Conservation (phyloP, 2,329 filamentous ascomycete genomes). For the Pseudogymnoascus sp. region DNA sequence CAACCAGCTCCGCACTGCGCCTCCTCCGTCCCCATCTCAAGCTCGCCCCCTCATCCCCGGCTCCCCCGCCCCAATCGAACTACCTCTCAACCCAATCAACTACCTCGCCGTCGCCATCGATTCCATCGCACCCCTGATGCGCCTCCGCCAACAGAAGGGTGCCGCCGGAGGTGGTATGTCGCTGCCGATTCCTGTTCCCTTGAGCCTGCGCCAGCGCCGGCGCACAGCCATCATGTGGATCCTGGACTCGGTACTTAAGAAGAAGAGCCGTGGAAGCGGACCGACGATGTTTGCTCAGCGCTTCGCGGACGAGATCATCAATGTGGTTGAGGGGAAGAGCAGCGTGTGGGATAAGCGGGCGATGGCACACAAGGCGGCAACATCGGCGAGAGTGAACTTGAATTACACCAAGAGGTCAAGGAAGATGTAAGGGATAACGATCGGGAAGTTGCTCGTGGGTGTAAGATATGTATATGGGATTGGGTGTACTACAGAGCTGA, state of each 20-base stretch:
- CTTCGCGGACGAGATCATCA: conserved; percentile 78
- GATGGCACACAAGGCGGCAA: conserved; percentile 72
- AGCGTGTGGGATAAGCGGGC: conserved; percentile 75
- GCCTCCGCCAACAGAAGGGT: conserved; percentile 67
- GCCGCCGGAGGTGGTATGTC: conserved; percentile 79
- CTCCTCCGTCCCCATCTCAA: conserved; percentile 69
- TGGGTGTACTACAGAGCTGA: background rate
- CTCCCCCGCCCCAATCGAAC: conserved; percentile 65
- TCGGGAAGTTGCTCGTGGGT: background rate
- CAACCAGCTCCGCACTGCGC: conserved; percentile 73
- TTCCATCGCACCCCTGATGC: conserved; percentile 82
- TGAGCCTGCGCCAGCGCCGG: conserved; percentile 67
- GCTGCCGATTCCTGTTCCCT: conserved; percentile 73
- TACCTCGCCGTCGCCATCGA: conserved; percentile 90
- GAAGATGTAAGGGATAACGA: background rate
- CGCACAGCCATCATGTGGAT: conserved; percentile 84
- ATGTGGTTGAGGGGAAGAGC: conserved; percentile 81
- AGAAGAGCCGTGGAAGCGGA: conserved; percentile 64
- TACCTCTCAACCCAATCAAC: conserved; percentile 80
- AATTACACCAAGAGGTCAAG: conserved; percentile 28
- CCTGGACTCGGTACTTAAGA: conserved; percentile 72
- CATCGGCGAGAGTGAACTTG: conserved; percentile 69
- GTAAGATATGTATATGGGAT: conserved; percentile 2
- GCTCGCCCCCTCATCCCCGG: conserved; percentile 66
- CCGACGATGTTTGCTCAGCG: conserved; percentile 66